phyloP scores from a whole-genome alignment of 2,329 filamentous ascomycete genomes.

The Phaeosphaeriaceae sp. region DNA sequence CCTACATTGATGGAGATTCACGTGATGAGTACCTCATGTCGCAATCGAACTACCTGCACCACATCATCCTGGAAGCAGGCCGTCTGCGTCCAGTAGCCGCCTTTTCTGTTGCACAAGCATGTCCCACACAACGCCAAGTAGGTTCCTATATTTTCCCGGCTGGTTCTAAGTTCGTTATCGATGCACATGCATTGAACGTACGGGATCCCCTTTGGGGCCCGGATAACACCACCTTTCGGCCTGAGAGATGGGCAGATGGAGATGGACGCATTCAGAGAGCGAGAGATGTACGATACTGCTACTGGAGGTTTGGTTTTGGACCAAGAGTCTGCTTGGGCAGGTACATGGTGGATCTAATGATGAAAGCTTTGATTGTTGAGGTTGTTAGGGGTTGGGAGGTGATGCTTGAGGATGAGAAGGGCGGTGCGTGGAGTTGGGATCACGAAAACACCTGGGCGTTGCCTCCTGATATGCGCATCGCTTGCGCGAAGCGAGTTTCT shows the following conservation, averaged over 20 bases:
- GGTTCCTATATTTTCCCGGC: constrained; percentile 29
- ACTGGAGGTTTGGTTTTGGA: constrained; percentile 57
- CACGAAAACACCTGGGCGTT: constrained; percentile 7
- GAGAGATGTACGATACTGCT: constrained; percentile 44
- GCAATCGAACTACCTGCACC: constrained; percentile 9
- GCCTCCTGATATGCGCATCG: constrained; percentile 8
- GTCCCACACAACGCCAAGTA: constrained; percentile 40
- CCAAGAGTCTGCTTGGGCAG: constrained; percentile 54
- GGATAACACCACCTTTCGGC: constrained; percentile 46
- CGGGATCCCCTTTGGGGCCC: constrained; percentile 49
- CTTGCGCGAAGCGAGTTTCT: constrained; percentile 4
- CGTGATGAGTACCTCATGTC: constrained; percentile 1
- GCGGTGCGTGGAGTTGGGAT: constrained; percentile 5
- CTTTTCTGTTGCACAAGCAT: constrained; percentile 52
- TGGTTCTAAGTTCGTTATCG: constrained; percentile 52
- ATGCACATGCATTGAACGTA: constrained; percentile 54
- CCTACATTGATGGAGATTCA: not conserved
- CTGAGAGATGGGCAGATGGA: constrained; percentile 22
- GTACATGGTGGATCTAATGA: constrained; percentile 45
- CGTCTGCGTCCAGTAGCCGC: constrained; percentile 50
- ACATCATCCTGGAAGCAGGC: constrained; percentile 47
- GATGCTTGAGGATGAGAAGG: constrained; percentile 8
- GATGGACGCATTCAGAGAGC: constrained; percentile 31
- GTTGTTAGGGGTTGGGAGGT: constrained; percentile 8
- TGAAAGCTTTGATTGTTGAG: constrained; percentile 14